These are phyloP conservation scores for Neofusicoccum cordaticola DNA, from an alignment of 2,329 filamentous ascomycete species.

Conservation along the genomic window DNA sequence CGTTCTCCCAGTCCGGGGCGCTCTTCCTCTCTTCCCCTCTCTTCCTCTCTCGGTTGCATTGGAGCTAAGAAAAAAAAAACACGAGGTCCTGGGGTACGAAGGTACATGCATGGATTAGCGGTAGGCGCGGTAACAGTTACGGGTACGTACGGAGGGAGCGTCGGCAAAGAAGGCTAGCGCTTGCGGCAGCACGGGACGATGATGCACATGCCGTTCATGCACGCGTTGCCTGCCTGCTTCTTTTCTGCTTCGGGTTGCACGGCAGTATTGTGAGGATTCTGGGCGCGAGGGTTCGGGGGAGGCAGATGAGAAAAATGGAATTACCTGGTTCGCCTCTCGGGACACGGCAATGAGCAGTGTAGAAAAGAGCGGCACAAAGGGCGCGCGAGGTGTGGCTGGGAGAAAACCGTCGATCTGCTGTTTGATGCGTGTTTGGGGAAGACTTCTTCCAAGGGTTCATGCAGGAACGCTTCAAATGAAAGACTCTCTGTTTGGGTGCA, in stretches of 20 bases:
- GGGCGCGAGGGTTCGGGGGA: neutral
- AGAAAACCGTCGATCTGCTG: neutral
- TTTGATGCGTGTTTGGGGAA: neutral
- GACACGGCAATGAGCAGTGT: neutral
- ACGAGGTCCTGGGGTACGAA: neutral
- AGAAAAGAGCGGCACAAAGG: neutral
- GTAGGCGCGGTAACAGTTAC: neutral
- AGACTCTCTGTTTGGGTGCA: neutral
- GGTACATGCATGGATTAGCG: neutral
- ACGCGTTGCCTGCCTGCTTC: neutral
- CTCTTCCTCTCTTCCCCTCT: neutral
- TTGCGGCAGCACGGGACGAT: conserved; percentile 2
- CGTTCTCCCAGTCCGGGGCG: neutral
- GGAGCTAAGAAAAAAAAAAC: neutral
- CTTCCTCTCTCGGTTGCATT: neutral
- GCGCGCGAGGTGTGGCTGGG: neutral
- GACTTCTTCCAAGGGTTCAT: neutral
- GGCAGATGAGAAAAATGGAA: neutral
- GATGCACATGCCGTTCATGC: conserved; percentile 1
- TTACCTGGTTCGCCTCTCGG: no score
- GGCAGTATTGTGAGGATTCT: neutral
- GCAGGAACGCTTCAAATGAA: conserved; percentile 5
- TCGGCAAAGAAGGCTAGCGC: no score
- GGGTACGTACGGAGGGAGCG: neutral
- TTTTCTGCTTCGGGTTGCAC: neutral